Evolutionary conservation across 257 asterid genomes (phyloP), one percentile per base, ranked within the genome.

Genomic region (Nyctanthes arbortristis): DNA sequence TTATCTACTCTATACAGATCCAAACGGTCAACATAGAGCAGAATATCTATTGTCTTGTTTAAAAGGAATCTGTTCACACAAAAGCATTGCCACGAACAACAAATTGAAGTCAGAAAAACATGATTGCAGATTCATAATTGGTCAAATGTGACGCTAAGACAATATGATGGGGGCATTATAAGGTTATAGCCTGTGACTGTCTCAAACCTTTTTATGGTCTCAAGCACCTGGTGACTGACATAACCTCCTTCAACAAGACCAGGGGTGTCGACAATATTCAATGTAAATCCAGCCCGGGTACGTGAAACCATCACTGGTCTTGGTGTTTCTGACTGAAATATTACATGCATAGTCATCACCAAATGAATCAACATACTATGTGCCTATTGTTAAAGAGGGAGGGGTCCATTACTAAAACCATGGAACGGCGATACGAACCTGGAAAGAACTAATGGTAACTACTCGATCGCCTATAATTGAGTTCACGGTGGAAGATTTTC

Each of bases 171-270:
- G 16, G 29, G 24, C 25, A 49, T 33, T 35, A 71, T 24, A 9
- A 28, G 0, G 32, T 39, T 49, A 55, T 43, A 20, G 5, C 7
- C 18, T 40, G 52, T 35, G 31, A 40, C 8, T 54, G 16, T 55
- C 25, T 54, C 81, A 25, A 56, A 94, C 99, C 90, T 89, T 84
- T 88, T 94, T 31, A 92, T 91, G 79, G 87, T 81, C 56, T 85
- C 92, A 60, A 94, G 80, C 14, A 88, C 87, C 78, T 91, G 99
- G 63, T 89, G 94, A 64, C 81, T 92, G 70, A 94, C 88, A 59
- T 85, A 91, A 40, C 97, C 99, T 75, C 93, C 98, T 83, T 94
- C 99, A 76, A 94, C 87, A 58, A 94, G 91, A 55, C 99, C 95
- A 0, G 99, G 99, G 34, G 99, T 94, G 79, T 94, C 99, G 40